Percentiles rank a stretch among this genome's conserved stretches.
These are phyloP conservation scores for Gossypium sturtianum DNA, from an alignment of 345 rosid species.

Conservation along the genomic window DNA sequence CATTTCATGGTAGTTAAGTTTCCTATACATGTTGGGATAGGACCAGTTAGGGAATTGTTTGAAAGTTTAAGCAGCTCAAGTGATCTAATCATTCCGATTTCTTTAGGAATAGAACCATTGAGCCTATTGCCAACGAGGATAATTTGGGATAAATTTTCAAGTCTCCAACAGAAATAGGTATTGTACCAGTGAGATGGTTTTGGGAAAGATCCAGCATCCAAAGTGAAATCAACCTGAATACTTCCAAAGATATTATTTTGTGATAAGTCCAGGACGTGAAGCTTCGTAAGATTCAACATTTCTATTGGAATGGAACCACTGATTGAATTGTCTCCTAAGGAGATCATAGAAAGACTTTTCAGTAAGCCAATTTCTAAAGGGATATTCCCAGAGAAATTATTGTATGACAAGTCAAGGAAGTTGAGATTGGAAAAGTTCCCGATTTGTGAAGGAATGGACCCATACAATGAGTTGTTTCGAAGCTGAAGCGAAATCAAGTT, in stretches of 20 bases:
- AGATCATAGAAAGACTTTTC: neutral
- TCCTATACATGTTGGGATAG: neutral
- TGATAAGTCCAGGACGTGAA: too few relatives aligned
- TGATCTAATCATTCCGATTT: neutral
- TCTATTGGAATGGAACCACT: neutral
- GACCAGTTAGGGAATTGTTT: neutral
- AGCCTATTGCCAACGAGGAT: neutral
- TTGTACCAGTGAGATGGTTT: neutral
- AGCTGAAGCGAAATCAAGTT: too few relatives aligned
- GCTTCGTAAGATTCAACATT: too few relatives aligned
- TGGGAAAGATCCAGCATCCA: neutral
- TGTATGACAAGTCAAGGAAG: neutral
- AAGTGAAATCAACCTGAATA: neutral
- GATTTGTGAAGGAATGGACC: too few relatives aligned
- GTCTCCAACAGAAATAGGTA: neutral
- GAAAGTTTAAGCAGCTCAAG: neutral
- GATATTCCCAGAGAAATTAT: neutral
- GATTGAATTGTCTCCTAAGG: neutral
- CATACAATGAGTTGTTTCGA: too few relatives aligned
- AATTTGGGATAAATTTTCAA: neutral
- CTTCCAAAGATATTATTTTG: too few relatives aligned
- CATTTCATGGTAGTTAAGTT: neutral
- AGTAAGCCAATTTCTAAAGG: neutral
- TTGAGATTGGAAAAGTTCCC: neutral
- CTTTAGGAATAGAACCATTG: neutral